Base-by-base conservation (phyloP, 179 eudicot genomes). In the Sideroxylon spinosum region DNA sequence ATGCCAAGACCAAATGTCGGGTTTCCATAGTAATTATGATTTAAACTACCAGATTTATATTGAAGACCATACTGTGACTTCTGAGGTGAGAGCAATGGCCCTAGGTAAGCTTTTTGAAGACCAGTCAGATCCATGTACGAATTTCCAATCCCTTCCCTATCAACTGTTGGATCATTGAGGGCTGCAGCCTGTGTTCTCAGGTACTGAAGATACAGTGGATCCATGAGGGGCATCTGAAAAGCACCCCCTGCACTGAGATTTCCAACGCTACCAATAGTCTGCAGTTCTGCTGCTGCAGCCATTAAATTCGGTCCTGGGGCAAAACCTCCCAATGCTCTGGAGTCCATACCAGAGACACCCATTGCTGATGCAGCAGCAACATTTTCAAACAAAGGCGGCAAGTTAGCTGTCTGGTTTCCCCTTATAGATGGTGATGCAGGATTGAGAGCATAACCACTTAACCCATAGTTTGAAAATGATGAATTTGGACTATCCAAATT, bases 21-120 rank as follows among this genome's bases (percentile, higher is more conserved):
- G 82, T 85, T 92, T 12, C 91, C 90, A 82, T 86, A 91, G 81
- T 87, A 92, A 56, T 90, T 92, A 78, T 88, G 88, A 78, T 84
- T 90, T 81, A 90, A 55, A 63, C 83, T 87, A 68, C 86, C 87
- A 77, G 89, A 81, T 80, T 88, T 87, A 46, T 81, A 87, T 3
- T 85, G 85, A 79, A 87, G 85, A 69, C 88, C 89, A 78, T 82
- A 85, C 19, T 92, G 95, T 20, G 95, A 86, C 77, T 92, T 93
- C 75, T 87, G 92, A 44, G 90, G 84, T 11, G 92, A 85, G 44
- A 92, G 88, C 82, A 90, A 74, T 6, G 86, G 48, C 37, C 88
- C 92, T 61, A 91, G 75, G 75, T 93, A 89, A 55, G 95, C 94
- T 75, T 90, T 89, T 81, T 93, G 97, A 65, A 93, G 86, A 60